Evolutionary conservation across 108 stramenopile species (phyloP).

Genomic region (Fragilaria radians): DNA sequence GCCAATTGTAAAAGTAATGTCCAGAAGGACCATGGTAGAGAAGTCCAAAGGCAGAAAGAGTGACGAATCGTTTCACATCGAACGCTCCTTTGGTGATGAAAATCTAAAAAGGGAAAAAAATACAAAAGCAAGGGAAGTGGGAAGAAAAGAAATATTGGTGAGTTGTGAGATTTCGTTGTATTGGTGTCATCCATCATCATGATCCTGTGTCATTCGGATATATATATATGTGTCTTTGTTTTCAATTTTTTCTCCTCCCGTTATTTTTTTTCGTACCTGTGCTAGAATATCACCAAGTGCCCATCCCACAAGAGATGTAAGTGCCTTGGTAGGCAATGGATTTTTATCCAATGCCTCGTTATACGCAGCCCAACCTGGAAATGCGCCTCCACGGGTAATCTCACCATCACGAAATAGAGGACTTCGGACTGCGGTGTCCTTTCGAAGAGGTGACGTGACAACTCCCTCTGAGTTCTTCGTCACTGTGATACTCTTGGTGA

Average conservation of each 20-base stretch:
- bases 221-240: too few species aligned
- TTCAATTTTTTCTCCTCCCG: too few species aligned
- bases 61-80: conserved; percentile 91
- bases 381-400: conserved; percentile 79
- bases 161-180: too few species aligned
- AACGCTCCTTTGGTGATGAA: conserved; percentile 91
- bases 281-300: conserved; percentile 93
- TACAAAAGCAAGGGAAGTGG: too few species aligned
- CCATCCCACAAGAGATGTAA: conserved; percentile 94
- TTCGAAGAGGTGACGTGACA: conserved; percentile 40
- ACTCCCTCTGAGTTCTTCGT: conserved; percentile 30
- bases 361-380: conserved; percentile 90
- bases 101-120: conserved; percentile 40
- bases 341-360: conserved; percentile 87
- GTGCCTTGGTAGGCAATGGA: conserved; percentile 92
- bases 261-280: too few species aligned
- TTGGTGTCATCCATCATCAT: too few species aligned
- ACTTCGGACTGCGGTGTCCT: conserved; percentile 40
- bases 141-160: too few species aligned
- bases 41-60: conserved; percentile 90
- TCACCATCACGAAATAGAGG: conserved; percentile 74
- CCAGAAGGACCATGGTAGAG: conserved; percentile 97
- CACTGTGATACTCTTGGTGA: conserved; percentile 23
- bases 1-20: conserved; percentile 98
- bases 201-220: too few species aligned